Base-by-base conservation (phyloP, 805 yeast genomes). In the Spathaspora girioi region DNA sequence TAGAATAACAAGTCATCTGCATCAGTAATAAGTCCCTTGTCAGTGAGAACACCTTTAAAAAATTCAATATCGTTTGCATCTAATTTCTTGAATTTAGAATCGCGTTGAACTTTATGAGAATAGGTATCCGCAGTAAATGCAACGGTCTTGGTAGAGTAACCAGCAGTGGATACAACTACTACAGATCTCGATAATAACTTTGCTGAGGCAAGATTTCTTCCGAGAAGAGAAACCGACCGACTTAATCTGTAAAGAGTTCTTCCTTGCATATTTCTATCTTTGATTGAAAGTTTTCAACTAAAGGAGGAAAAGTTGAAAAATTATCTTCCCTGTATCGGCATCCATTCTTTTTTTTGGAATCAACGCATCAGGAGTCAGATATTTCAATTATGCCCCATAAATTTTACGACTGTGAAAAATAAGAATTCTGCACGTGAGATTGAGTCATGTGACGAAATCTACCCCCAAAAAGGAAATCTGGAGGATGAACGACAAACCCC, bases 41-140 rank as follows among this genome's bases (percentile, higher is more conserved):
- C 75, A 5, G 83, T 70, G 52, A 94, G 70, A 10, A 92, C 71
- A 0, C 80, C 62, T 54, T 74, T 71, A 75, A 93, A 94, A 58
- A 66, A 76, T 0, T 67, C 75, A 8, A 93, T 50, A 60, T 92
- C 96, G 6, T 69, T 72, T 0, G 73, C 70, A 1, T 77, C 77
- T 12, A 92, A 67, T 44, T 67, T 64, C 54, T 82, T 83, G 68
- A 66, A 90, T 11, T 64, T 62, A 0, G 73, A 63, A 55, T 81
- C 69, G 55, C 91, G 74, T 50, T 76, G 61, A 19, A 87, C 78
- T 52, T 71, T 73, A 29, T 75, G 68, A 32, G 86, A 80, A 63
- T 90, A 90, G 3, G 85, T 73, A 46, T 87, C 93, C 1, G 86
- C 77, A 0, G 97, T 90, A 40, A 89, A 71, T 47, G 80, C 74